Conservation (phyloP, 257 asterid genomes). For the Ehretia macrophylla region DNA sequence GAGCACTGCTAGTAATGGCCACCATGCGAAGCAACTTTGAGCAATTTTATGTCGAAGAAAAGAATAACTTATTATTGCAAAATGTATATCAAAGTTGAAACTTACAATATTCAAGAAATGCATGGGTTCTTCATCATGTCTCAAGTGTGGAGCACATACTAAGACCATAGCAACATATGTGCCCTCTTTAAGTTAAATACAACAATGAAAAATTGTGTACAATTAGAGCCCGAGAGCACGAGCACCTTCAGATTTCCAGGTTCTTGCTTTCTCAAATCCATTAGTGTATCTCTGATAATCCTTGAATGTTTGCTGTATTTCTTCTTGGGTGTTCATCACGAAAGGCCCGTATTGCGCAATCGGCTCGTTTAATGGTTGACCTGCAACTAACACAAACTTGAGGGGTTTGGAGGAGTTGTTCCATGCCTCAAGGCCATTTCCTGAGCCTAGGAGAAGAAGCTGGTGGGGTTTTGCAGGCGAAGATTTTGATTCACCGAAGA, state of each 20-base stretch:
- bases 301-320: not conserved
- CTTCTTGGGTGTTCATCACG: slow-evolving; percentile 59
- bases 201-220: too few species aligned
- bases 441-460: slow-evolving; percentile 2
- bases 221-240: not conserved
- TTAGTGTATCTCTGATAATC: not conserved
- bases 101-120: too few species aligned
- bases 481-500: not conserved
- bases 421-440: slow-evolving; percentile 3
- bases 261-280: slow-evolving; percentile 5
- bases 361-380: not conserved
- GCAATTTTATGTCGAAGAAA: too few species aligned
- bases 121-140: too few species aligned
- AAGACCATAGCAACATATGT: too few species aligned
- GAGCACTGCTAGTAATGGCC: too few species aligned
- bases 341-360: not conserved
- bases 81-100: too few species aligned
- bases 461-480: not conserved
- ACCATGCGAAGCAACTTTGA: too few species aligned
- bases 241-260: not conserved
- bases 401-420: slow-evolving; percentile 1
- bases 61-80: too few species aligned
- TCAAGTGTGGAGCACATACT: too few species aligned
- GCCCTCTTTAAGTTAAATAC: too few species aligned
- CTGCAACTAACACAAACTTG: not conserved